Conservation (phyloP, 495 filamentous ascomycete species). For the Apodospora peruviana region DNA sequence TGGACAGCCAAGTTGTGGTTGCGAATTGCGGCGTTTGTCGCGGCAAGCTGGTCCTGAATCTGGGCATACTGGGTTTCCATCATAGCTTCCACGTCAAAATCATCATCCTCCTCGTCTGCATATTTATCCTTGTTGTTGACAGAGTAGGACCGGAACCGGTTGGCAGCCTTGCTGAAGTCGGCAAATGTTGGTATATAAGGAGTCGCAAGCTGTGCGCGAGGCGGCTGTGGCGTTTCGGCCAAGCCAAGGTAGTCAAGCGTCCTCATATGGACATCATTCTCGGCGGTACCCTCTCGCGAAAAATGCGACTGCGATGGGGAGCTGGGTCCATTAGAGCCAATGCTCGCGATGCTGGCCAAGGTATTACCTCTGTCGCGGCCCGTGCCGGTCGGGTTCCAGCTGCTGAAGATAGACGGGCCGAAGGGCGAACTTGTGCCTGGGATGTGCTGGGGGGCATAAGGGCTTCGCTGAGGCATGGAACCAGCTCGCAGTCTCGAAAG, state of each 20-base stretch:
- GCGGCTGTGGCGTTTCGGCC: slow-evolving; percentile 85
- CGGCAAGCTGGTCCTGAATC: slow-evolving; percentile 55
- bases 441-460: slow-evolving; percentile 52
- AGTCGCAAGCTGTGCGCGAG: slow-evolving; percentile 63
- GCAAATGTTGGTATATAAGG: slow-evolving; percentile 73
- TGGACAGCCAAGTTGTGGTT: slow-evolving; percentile 93
- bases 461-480: slow-evolving; percentile 87
- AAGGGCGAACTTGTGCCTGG: slow-evolving; percentile 60
- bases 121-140: slow-evolving; percentile 99
- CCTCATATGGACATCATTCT: slow-evolving; percentile 78
- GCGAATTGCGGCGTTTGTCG: slow-evolving; percentile 85
- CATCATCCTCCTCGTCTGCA: slow-evolving; percentile 85
- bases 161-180: slow-evolving; percentile 69
- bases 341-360: slow-evolving; percentile 70
- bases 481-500: slow-evolving; percentile 87
- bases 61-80: slow-evolving; percentile 60
- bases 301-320: slow-evolving; percentile 88
- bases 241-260: slow-evolving; percentile 95
- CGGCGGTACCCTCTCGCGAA: slow-evolving; percentile 78
- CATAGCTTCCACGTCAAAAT: slow-evolving; percentile 69
- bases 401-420: slow-evolving; percentile 83
- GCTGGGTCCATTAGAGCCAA: slow-evolving; percentile 72
- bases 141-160: slow-evolving; percentile 91
- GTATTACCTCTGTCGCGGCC: slow-evolving; percentile 75
- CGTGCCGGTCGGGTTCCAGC: slow-evolving; percentile 61